These are phyloP conservation scores for Delitschia confertaspora DNA, from an alignment of 495 filamentous ascomycete genomes.

Conservation along the genomic window DNA sequence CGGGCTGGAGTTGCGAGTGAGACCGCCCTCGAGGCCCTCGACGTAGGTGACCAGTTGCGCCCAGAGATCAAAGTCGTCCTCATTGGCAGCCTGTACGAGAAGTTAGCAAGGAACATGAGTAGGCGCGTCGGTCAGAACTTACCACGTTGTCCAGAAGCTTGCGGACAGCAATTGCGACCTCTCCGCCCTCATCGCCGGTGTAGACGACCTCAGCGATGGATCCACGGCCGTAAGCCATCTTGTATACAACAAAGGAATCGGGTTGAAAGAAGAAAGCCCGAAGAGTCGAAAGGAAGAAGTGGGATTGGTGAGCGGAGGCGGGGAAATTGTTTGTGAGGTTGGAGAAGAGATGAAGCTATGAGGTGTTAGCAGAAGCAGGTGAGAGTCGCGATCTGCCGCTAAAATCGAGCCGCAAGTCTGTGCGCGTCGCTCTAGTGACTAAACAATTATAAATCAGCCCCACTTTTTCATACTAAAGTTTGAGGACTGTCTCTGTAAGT, in stretches of 20 bases:
- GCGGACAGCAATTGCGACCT: conserved; percentile 77
- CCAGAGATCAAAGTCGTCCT: conserved; percentile 92
- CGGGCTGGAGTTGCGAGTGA: conserved; percentile 93
- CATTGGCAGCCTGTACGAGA: conserved; percentile 24
- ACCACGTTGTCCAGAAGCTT: conserved; percentile 73
- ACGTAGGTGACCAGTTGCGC: conserved; percentile 80
- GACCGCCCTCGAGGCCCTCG: conserved; percentile 79
- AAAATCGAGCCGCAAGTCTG: too few relatives aligned
- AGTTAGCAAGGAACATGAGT: not conserved
- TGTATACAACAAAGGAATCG: not conserved
- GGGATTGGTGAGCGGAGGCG: too few relatives aligned
- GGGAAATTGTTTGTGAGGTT: too few relatives aligned
- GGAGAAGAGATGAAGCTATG: too few relatives aligned
- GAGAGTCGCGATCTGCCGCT: too few relatives aligned
- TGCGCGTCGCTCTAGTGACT: too few relatives aligned
- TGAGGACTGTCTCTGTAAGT: too few relatives aligned
- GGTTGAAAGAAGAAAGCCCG: not conserved
- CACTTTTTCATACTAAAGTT: too few relatives aligned
- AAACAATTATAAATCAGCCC: too few relatives aligned
- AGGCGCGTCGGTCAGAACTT: conserved; percentile 35
- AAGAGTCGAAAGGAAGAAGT: too few relatives aligned
- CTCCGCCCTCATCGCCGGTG: conserved; percentile 78
- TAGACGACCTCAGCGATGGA: conserved; percentile 49
- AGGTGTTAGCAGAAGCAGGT: too few relatives aligned
- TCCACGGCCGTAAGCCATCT: conserved; percentile 2